Conservation (phyloP, 805 yeast genomes). For the Candida ficus region DNA sequence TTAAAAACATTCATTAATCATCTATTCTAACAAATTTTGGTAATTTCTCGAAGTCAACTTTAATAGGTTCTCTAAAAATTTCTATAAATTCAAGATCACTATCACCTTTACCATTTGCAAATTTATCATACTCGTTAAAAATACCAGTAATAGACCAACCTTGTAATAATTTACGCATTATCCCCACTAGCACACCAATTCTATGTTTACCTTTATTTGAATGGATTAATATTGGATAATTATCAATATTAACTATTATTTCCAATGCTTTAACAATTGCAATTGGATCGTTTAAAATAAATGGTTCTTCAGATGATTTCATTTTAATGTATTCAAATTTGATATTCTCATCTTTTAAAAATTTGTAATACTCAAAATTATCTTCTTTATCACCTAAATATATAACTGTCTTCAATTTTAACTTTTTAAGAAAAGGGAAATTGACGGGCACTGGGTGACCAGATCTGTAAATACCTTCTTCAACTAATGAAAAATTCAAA, state of each 20-base stretch:
- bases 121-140: constrained; percentile 88
- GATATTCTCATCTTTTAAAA: constrained; percentile 55
- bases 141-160: constrained; percentile 94
- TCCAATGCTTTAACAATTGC: constrained; percentile 54
- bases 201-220: constrained; percentile 96
- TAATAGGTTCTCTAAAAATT: constrained; percentile 61
- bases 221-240: constrained; percentile 85
- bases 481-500: constrained; percentile 82
- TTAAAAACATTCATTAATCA: not conserved
- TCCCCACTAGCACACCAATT: constrained; percentile 89
- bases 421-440: constrained; percentile 67
- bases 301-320: constrained; percentile 73
- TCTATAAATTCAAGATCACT: constrained; percentile 89
- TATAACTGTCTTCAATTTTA: constrained; percentile 73
- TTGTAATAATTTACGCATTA: constrained; percentile 77
- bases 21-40: constrained; percentile 57
- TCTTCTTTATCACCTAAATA: constrained; percentile 76
- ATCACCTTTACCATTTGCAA: constrained; percentile 91
- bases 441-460: constrained; percentile 93
- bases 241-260: constrained; percentile 53
- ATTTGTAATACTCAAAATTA: constrained; percentile 57
- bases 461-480: constrained; percentile 79
- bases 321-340: constrained; percentile 55
- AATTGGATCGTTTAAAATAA: constrained; percentile 50
- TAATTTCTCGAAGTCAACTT: constrained; percentile 39